Percentiles rank a stretch among this genome's conserved stretches.
Evolutionary conservation across 345 rosid species (phyloP).

Genomic region (Eucalyptus polyanthemos): DNA sequence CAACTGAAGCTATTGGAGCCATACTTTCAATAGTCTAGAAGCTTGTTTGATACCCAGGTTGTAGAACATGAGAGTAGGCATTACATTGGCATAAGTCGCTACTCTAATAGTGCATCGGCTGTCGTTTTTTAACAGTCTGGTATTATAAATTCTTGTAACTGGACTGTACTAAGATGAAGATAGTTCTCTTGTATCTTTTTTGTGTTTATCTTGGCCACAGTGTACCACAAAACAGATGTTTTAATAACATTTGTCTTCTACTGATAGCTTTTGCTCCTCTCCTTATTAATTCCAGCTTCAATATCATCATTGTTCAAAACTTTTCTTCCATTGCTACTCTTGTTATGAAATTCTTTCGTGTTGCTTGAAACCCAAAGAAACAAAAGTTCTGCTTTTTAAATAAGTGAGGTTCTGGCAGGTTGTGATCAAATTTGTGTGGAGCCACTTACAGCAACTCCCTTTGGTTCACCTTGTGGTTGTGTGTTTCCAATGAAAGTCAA

Average conservation of each 20-base stretch:
- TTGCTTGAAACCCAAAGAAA: neutral
- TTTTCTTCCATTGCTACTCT: neutral
- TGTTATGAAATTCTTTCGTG: neutral
- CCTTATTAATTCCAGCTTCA: neutral
- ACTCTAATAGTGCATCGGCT: neutral
- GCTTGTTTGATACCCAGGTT: neutral
- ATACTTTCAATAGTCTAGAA: neutral
- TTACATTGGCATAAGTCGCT: neutral
- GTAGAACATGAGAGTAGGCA: neutral
- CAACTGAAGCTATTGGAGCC: neutral
- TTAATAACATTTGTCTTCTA: neutral
- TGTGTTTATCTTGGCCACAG: neutral
- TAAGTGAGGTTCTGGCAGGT: constrained; percentile 30
- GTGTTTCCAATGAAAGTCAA: constrained; percentile 93
- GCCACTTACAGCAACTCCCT: constrained; percentile 86
- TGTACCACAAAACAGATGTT: neutral
- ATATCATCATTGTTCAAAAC: neutral
- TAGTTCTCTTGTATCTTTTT: neutral
- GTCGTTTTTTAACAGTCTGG: neutral
- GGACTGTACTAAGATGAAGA: neutral
- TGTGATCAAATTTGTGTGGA: constrained; percentile 85
- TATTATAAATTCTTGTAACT: neutral
- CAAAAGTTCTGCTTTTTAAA: constrained; percentile 2
- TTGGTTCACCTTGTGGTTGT: constrained; percentile 96
- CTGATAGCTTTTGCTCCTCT: neutral